Conservation (phyloP, 2,329 filamentous ascomycete genomes). For the Xylariales sp. region DNA sequence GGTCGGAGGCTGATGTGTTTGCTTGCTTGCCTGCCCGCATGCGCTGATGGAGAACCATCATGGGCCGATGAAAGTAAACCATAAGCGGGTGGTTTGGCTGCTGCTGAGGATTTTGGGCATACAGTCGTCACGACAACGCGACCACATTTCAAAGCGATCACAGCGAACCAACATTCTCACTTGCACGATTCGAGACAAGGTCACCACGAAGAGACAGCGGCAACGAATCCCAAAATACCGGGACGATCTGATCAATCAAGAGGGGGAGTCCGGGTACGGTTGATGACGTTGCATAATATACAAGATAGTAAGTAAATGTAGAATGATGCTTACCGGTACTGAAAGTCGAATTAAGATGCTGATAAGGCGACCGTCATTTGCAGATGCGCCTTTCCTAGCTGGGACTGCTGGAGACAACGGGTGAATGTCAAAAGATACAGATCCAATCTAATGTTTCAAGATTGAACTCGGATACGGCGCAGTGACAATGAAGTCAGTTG, state of each 20-base stretch:
- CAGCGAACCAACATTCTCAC: constrained; percentile 35
- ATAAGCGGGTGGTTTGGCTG: not conserved
- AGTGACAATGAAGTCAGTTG: constrained; percentile 28
- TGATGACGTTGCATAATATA: constrained; percentile 19
- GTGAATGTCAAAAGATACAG: constrained; percentile 14
- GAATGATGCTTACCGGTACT: constrained; percentile 35
- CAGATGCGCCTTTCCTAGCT: constrained; percentile 19
- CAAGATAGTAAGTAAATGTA: not conserved
- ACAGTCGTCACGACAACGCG: constrained; percentile 33
- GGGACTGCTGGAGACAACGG: constrained; percentile 24
- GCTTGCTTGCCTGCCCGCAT: not conserved
- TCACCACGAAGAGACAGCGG: constrained; percentile 25
- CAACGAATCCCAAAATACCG: not conserved
- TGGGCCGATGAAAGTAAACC: not conserved
- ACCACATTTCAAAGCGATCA: constrained; percentile 36
- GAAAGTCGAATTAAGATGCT: constrained; percentile 18
- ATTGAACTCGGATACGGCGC: constrained; percentile 26
- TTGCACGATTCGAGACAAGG: constrained; percentile 34
- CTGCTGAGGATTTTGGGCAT: constrained; percentile 1
- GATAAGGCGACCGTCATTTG: constrained; percentile 21
- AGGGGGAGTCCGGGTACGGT: constrained; percentile 3
- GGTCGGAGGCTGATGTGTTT: not conserved
- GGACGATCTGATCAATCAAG: constrained; percentile 10
- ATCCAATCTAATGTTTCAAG: constrained; percentile 38
- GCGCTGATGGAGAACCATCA: constrained; percentile 15